Conservation (phyloP, 805 yeast species). For the Cyberlindnera saturnus region DNA sequence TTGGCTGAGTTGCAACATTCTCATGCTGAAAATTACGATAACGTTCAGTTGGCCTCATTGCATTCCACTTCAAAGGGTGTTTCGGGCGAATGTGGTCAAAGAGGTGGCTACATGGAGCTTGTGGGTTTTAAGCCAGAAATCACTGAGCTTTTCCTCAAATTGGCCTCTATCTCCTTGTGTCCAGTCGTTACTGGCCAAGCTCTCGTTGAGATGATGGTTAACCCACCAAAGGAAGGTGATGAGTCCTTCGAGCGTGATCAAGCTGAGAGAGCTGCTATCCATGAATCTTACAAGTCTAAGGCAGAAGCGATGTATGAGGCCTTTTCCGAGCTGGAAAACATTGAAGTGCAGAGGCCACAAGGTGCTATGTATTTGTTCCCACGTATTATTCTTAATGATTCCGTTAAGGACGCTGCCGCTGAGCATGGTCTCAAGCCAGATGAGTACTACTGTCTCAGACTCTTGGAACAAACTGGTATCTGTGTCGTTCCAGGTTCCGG, state of each 20-base stretch:
- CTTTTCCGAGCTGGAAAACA: constrained; percentile 72
- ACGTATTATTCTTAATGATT: constrained; percentile 54
- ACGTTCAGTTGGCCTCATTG: constrained; percentile 84
- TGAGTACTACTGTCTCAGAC: constrained; percentile 80
- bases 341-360: constrained; percentile 80
- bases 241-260: constrained; percentile 64
- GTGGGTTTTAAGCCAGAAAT: constrained; percentile 74
- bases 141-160: constrained; percentile 64
- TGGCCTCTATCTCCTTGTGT: constrained; percentile 88
- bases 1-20: constrained; percentile 54
- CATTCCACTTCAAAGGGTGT: constrained; percentile 99
- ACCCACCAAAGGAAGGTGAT: constrained; percentile 81
- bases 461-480: constrained; percentile 85
- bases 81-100: constrained; percentile 97
- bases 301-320: constrained; percentile 62
- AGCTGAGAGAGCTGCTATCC: constrained; percentile 57
- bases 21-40: constrained; percentile 47
- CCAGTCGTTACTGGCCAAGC: constrained; percentile 96
- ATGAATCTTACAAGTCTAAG: constrained; percentile 54
- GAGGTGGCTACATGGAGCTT: constrained; percentile 98
- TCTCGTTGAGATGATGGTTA: constrained; percentile 83
- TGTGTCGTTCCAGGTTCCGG: constrained; percentile 98
- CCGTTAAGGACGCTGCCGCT: constrained; percentile 58
- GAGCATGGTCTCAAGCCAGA: constrained; percentile 59
- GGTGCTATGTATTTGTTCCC: constrained; percentile 99